Conservation (phyloP, 2,329 filamentous ascomycete genomes). For the Phaeosphaeriaceae sp. region DNA sequence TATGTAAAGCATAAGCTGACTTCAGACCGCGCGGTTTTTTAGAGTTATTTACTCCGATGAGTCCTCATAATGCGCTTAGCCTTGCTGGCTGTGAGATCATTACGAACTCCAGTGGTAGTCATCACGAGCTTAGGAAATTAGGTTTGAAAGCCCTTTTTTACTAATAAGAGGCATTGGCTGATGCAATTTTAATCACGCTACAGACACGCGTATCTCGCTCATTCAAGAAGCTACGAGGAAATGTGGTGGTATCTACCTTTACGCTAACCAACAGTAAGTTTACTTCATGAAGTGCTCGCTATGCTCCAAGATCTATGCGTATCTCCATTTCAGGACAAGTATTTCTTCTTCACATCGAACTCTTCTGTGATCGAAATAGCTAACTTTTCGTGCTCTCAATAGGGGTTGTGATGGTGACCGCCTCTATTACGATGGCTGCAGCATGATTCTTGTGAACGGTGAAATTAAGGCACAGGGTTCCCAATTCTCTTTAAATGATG, state of each 20-base stretch:
- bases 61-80: slow-evolving; percentile 65
- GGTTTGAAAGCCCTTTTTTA: no score
- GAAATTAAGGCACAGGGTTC: slow-evolving; percentile 68
- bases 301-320: not conserved
- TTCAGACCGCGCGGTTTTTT: no score
- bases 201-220: slow-evolving; percentile 64
- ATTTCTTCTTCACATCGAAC: no score
- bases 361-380: no score
- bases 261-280: slow-evolving; percentile 37
- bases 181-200: no score
- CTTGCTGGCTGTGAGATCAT: slow-evolving; percentile 75
- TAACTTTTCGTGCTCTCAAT: no score
- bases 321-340: not conserved
- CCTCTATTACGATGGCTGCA: slow-evolving; percentile 41
- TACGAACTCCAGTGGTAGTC: slow-evolving; percentile 70
- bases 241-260: slow-evolving; percentile 66
- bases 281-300: not conserved
- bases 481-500: slow-evolving; percentile 65
- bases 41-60: slow-evolving; percentile 31
- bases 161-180: no score
- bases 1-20: no score
- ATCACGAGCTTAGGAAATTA: slow-evolving; percentile 72
- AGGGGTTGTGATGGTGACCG: slow-evolving; percentile 6
- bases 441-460: slow-evolving; percentile 63
- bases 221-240: slow-evolving; percentile 71